A percentile compares a stretch with the other conserved stretches of the same genome.
phyloP scores from a whole-genome alignment of 768 basidiomycete species.

The Infundibulicybe gibba region DNA sequence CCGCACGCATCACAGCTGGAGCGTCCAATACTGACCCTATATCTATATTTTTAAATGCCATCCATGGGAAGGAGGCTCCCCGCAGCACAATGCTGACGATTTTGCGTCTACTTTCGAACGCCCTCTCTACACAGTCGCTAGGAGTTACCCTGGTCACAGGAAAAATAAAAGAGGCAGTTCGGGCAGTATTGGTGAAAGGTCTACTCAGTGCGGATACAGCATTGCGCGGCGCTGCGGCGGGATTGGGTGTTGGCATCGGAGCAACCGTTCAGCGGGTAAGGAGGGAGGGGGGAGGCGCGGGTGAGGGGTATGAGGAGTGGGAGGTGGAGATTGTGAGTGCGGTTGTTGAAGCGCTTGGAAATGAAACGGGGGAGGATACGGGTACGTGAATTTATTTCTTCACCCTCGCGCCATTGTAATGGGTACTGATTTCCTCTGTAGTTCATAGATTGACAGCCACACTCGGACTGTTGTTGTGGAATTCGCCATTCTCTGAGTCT shows the following conservation, averaged over 20 bases:
- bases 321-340: constrained; percentile 82
- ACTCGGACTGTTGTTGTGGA: constrained; percentile 69
- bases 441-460: constrained; percentile 83
- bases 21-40: constrained; percentile 35
- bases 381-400: constrained; percentile 43
- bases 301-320: constrained; percentile 64
- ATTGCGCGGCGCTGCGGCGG: constrained; percentile 79
- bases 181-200: constrained; percentile 53
- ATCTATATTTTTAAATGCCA: constrained; percentile 32
- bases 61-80: constrained; percentile 12
- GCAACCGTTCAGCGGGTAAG: constrained; percentile 62
- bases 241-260: constrained; percentile 74
- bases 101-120: constrained; percentile 67
- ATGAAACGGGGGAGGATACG: constrained; percentile 74
- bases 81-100: constrained; percentile 64
- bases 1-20: constrained; percentile 14
- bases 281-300: constrained; percentile 35
- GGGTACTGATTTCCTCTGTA: constrained; percentile 18
- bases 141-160: constrained; percentile 32
- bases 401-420: neutral
- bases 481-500: constrained; percentile 65
- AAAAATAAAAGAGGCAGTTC: constrained; percentile 28
- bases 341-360: constrained; percentile 75
- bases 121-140: constrained; percentile 52
- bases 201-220: constrained; percentile 64